Evolutionary conservation across 1,284 basidiomycete species (phyloP).

Genomic region (Microbotryum intermedium): DNA sequence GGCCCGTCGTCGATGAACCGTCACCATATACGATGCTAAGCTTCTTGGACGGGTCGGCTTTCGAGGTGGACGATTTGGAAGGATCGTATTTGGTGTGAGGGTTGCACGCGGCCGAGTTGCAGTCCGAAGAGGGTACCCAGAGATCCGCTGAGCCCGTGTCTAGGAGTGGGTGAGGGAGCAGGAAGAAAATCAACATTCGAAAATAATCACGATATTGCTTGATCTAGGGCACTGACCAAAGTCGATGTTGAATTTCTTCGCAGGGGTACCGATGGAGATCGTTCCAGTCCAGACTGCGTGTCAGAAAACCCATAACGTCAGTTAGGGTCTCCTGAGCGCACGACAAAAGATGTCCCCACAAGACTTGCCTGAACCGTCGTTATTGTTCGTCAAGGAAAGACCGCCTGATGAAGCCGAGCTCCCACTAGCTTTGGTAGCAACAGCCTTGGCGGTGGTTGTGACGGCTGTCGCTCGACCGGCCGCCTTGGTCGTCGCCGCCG

Average conservation of each 20-base stretch:
- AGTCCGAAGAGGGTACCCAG: conserved; percentile 33
- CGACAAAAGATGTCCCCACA: too few relatives aligned
- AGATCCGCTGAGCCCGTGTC: conserved; percentile 32
- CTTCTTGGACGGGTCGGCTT: conserved; percentile 23
- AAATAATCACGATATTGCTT: not conserved
- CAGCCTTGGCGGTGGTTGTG: too few relatives aligned
- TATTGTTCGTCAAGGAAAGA: too few relatives aligned
- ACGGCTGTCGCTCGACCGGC: too few relatives aligned
- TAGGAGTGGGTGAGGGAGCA: not conserved
- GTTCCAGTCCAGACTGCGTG: conserved; percentile 31
- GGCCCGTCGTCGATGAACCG: conserved; percentile 48
- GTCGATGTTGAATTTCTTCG: conserved; percentile 28
- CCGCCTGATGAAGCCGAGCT: too few relatives aligned
- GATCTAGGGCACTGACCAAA: conserved; percentile 28
- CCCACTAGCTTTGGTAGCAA: too few relatives aligned
- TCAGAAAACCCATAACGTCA: not conserved
- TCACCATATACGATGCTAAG: conserved; percentile 52
- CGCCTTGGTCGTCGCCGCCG: too few relatives aligned
- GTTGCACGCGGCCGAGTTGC: conserved; percentile 30
- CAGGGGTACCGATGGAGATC: conserved; percentile 30
- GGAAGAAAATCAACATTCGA: not conserved
- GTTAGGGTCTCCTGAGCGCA: not conserved
- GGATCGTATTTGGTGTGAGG: conserved; percentile 34
- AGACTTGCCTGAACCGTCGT: too few relatives aligned
- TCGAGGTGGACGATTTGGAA: conserved; percentile 27